phyloP scores from a whole-genome alignment of 2,329 filamentous ascomycete genomes.

The Diaporthe sp. region DNA sequence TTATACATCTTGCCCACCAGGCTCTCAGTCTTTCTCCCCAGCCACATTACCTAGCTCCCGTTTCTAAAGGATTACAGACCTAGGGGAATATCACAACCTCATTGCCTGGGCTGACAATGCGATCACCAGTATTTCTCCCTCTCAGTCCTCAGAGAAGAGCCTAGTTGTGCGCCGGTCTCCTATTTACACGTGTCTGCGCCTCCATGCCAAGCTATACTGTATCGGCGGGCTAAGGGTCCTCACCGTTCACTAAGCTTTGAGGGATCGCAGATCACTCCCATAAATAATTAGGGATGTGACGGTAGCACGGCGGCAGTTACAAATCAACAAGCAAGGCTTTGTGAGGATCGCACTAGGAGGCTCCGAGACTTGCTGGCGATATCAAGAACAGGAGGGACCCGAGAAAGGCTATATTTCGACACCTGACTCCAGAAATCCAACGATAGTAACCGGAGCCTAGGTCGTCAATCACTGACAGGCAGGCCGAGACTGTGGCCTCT shows the following conservation, averaged over 20 bases:
- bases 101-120: background rate
- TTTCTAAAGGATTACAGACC: background rate
- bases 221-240: background rate
- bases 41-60: background rate
- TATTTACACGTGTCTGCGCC: background rate
- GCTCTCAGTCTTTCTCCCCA: background rate
- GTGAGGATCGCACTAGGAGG: background rate
- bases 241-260: conserved; percentile 7
- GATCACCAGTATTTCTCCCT: background rate
- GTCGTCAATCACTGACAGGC: background rate
- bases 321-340: background rate
- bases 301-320: background rate
- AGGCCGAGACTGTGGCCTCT: background rate
- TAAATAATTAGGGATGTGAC: background rate
- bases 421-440: background rate
- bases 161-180: background rate
- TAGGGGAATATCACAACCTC: background rate
- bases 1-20: background rate
- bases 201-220: background rate
- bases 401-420: background rate
- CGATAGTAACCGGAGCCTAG: background rate
- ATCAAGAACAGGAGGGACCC: background rate
- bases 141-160: background rate
- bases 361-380: background rate
- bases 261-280: background rate